phyloP scores from a whole-genome alignment of 1,284 basidiomycete genomes.

The Malassezia japonica region DNA sequence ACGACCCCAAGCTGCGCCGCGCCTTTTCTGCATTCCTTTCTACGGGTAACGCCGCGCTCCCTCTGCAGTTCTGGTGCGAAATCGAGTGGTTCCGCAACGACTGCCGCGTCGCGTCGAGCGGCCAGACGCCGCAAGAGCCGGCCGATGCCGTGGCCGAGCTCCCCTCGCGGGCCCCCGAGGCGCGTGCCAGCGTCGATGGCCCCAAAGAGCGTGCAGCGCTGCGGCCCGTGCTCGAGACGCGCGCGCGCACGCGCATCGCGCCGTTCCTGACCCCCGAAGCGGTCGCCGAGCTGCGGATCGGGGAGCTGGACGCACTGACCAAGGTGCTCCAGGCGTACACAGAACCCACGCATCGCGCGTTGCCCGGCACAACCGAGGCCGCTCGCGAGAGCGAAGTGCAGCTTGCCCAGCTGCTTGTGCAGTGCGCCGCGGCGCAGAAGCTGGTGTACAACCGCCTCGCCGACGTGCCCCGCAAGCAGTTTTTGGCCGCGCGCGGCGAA shows the following conservation, averaged over 20 bases:
- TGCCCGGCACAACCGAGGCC: slow-evolving; percentile 3
- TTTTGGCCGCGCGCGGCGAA: slow-evolving; percentile 4
- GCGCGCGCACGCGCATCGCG: slow-evolving; percentile 2
- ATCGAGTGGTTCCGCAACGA: slow-evolving; percentile 18
- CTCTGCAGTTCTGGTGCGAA: slow-evolving; percentile 11
- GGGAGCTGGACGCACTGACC: not conserved
- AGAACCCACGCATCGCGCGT: not conserved
- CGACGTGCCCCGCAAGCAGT: not conserved
- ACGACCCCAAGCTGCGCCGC: not conserved
- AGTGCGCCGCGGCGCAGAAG: slow-evolving; percentile 9
- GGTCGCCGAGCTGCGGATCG: not conserved
- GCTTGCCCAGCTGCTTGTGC: slow-evolving; percentile 22
- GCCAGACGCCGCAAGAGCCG: not conserved
- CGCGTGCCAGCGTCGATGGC: not conserved
- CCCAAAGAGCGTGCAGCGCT: not conserved
- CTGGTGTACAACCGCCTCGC: slow-evolving; percentile 1
- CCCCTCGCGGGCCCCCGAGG: not conserved
- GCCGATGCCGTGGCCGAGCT: not conserved
- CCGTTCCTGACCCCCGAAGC: not conserved
- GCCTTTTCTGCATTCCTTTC: slow-evolving; percentile 5
- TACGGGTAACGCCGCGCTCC: not conserved
- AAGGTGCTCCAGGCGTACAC: not conserved
- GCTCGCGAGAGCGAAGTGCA: slow-evolving; percentile 22
- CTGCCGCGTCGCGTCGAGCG: slow-evolving; percentile 10
- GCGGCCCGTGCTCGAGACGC: not conserved